Evolutionary conservation across 192 early-diverging fungal genomes (phyloP).

Genomic region (Podila horticola): DNA sequence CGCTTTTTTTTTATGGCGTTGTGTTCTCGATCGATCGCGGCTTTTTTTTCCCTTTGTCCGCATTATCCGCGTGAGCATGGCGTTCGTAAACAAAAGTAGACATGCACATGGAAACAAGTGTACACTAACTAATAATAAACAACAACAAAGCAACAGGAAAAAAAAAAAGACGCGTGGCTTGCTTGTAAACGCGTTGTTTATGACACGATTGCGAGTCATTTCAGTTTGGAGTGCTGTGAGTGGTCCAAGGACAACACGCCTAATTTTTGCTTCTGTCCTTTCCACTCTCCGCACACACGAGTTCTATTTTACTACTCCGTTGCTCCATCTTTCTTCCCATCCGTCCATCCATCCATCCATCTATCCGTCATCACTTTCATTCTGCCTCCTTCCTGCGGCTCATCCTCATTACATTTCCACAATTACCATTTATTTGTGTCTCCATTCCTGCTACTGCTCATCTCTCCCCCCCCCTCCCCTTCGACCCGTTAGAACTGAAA

Average conservation of each 20-base stretch:
- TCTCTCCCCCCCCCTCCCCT: no score
- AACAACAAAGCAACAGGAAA: no score
- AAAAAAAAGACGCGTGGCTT: no score
- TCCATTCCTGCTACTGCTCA: background rate
- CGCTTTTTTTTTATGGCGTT: background rate
- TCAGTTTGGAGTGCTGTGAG: no score
- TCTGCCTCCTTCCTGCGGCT: background rate
- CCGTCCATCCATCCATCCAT: constrained; percentile 8
- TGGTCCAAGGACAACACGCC: background rate
- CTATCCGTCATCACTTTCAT: background rate
- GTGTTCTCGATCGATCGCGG: no score
- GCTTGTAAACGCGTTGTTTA: no score
- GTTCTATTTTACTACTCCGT: background rate
- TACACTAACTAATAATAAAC: no score
- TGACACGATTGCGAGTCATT: no score
- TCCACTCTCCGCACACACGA: background rate
- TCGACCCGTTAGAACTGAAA: no score
- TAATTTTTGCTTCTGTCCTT: constrained; percentile 1
- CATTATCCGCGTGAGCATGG: background rate
- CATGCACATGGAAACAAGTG: no score
- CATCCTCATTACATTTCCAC: background rate
- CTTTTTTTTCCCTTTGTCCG: constrained; percentile 1
- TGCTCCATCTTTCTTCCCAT: background rate
- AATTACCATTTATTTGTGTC: background rate
- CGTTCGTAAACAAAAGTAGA: no score